A percentile compares a stretch with the other conserved stretches of the same genome.
Conservation (phyloP, 768 basidiomycete species). For the Cubamyces sp. region DNA sequence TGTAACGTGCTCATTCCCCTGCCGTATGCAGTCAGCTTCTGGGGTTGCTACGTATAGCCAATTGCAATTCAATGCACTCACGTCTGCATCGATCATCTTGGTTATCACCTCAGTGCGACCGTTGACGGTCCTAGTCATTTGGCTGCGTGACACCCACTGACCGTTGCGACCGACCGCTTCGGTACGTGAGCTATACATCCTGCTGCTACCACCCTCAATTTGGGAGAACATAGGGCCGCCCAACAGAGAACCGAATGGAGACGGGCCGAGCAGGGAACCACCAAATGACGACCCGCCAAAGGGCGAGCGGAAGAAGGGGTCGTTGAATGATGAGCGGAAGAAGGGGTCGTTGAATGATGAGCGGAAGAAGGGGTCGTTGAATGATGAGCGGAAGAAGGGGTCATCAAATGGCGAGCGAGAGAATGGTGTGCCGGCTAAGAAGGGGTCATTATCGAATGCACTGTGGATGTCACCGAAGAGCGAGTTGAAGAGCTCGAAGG, state of each 20-base stretch:
- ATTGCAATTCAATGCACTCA: slow-evolving; percentile 38
- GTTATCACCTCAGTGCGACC: slow-evolving; percentile 65
- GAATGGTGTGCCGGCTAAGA: slow-evolving; percentile 33
- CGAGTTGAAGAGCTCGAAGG: slow-evolving; percentile 72
- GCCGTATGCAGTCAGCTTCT: slow-evolving; percentile 18
- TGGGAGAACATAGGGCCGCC: slow-evolving; percentile 21
- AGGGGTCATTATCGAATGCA: slow-evolving; percentile 37
- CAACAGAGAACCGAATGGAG: slow-evolving; percentile 21
- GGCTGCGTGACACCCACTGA: slow-evolving; percentile 55
- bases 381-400: slow-evolving; percentile 20
- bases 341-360: slow-evolving; percentile 24
- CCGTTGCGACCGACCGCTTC: slow-evolving; percentile 43
- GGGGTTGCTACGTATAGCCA: not conserved
- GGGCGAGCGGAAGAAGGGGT: slow-evolving; percentile 9
- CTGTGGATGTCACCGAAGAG: slow-evolving; percentile 60
- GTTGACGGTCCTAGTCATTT: slow-evolving; percentile 59
- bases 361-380: slow-evolving; percentile 12
- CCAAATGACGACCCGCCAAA: slow-evolving; percentile 24
- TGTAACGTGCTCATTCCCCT: slow-evolving; percentile 80
- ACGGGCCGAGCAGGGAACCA: slow-evolving; percentile 9
- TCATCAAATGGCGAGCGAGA: slow-evolving; percentile 20
- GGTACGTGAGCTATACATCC: slow-evolving; percentile 34
- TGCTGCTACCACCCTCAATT: slow-evolving; percentile 5
- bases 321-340: slow-evolving; percentile 17
- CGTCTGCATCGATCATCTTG: slow-evolving; percentile 60